phyloP scores from a whole-genome alignment of 2,329 filamentous ascomycete species.

The Sclerotinia minor region DNA sequence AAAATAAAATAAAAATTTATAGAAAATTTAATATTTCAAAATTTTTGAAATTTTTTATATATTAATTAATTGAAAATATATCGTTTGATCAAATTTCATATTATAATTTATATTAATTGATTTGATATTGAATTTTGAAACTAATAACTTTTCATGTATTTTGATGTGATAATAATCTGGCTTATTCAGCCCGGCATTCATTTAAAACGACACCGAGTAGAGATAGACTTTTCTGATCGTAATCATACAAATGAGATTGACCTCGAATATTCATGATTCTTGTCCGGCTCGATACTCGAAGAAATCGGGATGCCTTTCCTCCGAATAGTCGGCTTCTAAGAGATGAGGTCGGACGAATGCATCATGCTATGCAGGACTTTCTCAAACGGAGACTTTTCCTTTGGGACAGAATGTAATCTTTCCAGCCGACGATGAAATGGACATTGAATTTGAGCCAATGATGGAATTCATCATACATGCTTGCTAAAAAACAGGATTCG shows the following conservation, averaged over 20 bases:
- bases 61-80: too few species aligned
- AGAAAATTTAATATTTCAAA: too few species aligned
- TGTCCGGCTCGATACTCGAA: not conserved
- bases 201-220: not conserved
- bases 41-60: too few species aligned
- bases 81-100: too few species aligned
- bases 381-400: not conserved
- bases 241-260: not conserved
- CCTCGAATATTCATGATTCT: not conserved
- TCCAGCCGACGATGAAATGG: not conserved
- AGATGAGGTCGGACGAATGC: constrained; percentile 2
- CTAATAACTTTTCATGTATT: too few species aligned
- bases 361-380: constrained; percentile 8
- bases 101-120: too few species aligned
- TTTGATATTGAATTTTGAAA: too few species aligned
- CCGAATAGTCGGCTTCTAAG: not conserved
- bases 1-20: too few species aligned
- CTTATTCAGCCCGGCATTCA: not conserved
- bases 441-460: not conserved
- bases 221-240: not conserved
- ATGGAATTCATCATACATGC: not conserved
- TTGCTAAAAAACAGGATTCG: constrained; percentile 4
- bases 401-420: not conserved
- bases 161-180: too few species aligned
- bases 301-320: not conserved